phyloP scores from a whole-genome alignment of 164 flowering plant genomes.

The Umbilicus rupestris region DNA sequence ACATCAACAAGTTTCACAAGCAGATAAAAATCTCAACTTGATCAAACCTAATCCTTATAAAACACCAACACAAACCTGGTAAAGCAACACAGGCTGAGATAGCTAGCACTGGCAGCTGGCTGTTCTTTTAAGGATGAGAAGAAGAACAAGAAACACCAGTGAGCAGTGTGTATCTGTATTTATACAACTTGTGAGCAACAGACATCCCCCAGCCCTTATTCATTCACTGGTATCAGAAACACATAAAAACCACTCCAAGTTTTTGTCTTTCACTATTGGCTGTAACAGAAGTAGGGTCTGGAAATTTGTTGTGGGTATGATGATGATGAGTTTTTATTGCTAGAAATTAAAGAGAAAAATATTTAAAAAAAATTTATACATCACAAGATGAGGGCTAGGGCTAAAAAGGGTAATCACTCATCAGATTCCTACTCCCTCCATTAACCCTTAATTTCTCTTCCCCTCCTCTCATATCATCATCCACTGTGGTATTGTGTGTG shows the following conservation, averaged over 20 bases:
- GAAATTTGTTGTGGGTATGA: not conserved
- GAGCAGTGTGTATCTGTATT: constrained; percentile 2
- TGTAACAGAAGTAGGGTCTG: not conserved
- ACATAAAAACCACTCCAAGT: constrained; percentile 3
- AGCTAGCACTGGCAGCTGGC: not conserved
- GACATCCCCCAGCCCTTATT: constrained; percentile 1
- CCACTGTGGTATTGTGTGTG: constrained; percentile 8
- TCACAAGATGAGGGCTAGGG: not conserved
- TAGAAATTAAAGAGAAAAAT: not conserved
- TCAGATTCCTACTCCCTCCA: constrained; percentile 5
- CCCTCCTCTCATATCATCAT: not conserved
- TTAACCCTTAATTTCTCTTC: constrained; percentile 3
- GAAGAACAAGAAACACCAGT: not conserved
- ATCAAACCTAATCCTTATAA: not conserved
- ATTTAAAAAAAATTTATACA: not conserved
- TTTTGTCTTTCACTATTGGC: constrained; percentile 7
- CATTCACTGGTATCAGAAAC: not conserved
- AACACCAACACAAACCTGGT: constrained; percentile 4
- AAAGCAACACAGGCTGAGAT: not conserved
- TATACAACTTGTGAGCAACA: constrained; percentile 3
- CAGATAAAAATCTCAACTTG: not conserved
- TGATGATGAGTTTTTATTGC: not conserved
- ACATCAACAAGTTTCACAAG: not conserved
- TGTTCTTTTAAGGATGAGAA: not conserved
- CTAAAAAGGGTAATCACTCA: constrained; percentile 5